Evolutionary conservation across 1,284 basidiomycete species (phyloP), one percentile per base, ranked within the genome.

Genomic region (Heterobasidion parviporum): DNA sequence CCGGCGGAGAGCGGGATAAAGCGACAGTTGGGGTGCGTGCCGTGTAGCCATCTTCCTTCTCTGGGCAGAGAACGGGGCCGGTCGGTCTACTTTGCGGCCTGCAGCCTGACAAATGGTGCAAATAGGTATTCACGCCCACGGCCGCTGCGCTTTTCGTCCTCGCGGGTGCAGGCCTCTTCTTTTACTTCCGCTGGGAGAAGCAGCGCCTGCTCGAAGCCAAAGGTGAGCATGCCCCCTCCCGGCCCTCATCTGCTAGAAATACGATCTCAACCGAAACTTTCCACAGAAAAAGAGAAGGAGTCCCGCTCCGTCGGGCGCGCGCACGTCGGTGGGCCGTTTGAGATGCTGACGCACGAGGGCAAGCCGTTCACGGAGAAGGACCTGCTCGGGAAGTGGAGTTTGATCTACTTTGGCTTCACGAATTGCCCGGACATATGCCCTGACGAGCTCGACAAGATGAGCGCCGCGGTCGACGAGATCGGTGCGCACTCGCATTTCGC

Each of bases 391-490:
- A 87, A 92, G 77, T 89, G 87, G 87, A 90, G 80, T 43, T 74
- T 99, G 61, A 86, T 99, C 56, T 99, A 99, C 74, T 98, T 98
- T 71, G 94, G 94, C 12, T 97, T 97, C 74, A 94, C 94, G 35
- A 94, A 97, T 71, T 97, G 94, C 70, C 97, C 96, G 3, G 97
- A 99, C 71, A 98, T 99, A 59, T 99, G 96, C 69, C 96, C 96
- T 1, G 93, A 97, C 60, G 96, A 99, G 73, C 79, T 99, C 35
- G 96, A 99, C 77, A 99, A 99, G 77, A 88, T 98, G 79, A 85
- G 88, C 18, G 78, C 74, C 1, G 87, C 95, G n/a, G 80, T 98
- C 36, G 77, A 89, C 45, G 73, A 78, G 50, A 77, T 93, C 57
- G 86, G 92, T 88, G 62, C 61, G 87, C 72, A 18, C 26, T 32